Conservation (phyloP, 129 eudicot species). For the Flaveria brownii region DNA sequence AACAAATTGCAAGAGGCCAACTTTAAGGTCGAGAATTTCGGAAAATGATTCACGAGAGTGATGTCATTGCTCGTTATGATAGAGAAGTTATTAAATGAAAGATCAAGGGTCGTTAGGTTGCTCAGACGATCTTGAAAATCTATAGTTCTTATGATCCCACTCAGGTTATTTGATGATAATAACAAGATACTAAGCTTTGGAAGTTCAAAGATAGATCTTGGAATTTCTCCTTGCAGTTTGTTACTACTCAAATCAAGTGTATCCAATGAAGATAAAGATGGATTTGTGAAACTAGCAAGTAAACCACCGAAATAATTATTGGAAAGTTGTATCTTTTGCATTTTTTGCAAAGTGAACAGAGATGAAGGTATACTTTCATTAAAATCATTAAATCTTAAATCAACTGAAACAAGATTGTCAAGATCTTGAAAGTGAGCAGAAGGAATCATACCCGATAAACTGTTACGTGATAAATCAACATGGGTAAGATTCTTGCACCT, state of each 20-base stretch:
- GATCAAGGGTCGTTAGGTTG: constrained; percentile 58
- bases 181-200: constrained; percentile 38
- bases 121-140: constrained; percentile 34
- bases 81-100: constrained; percentile 63
- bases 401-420: constrained; percentile 32
- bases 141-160: constrained; percentile 41
- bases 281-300: constrained; percentile 32
- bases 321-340: constrained; percentile 48
- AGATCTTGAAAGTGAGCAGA: constrained; percentile 48
- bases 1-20: constrained; percentile 71
- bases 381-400: constrained; percentile 45
- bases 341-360: constrained; percentile 44
- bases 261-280: constrained; percentile 27
- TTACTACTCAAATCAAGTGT: constrained; percentile 66
- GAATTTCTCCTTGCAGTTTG: constrained; percentile 34
- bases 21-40: constrained; percentile 43
- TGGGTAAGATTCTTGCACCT: constrained; percentile 35
- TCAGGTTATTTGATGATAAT: constrained; percentile 52
- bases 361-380: constrained; percentile 58
- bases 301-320: constrained; percentile 47
- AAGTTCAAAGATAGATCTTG: constrained; percentile 48
- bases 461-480: constrained; percentile 36
- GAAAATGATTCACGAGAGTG: constrained; percentile 22
- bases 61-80: neutral
- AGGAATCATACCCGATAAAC: constrained; percentile 47